These are phyloP conservation scores for Calonectria montana DNA, from an alignment of 2,329 filamentous ascomycete species.

Conservation along the genomic window DNA sequence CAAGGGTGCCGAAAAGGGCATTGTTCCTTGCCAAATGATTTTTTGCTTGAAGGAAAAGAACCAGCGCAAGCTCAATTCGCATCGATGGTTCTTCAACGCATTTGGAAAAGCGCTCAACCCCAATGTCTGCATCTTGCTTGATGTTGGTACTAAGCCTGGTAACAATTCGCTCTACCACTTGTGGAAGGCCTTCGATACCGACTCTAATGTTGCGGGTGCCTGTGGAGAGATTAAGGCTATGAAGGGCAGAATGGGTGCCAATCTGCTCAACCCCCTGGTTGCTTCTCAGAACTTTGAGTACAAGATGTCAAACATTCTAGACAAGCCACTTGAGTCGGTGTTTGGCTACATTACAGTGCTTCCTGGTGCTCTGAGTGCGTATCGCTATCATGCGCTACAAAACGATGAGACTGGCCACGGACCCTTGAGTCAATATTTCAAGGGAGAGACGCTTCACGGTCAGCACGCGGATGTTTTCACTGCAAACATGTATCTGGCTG, in stretches of 20 bases:
- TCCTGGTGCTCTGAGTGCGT: slow-evolving; percentile 93
- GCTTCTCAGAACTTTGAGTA: slow-evolving; percentile 99
- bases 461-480: slow-evolving; percentile 98
- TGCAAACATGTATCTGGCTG: slow-evolving; percentile 94
- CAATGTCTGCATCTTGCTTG: slow-evolving; percentile 95
- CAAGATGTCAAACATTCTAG: slow-evolving; percentile 99
- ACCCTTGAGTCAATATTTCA: slow-evolving; percentile 97
- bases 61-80: slow-evolving; percentile 96
- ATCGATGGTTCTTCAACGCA: slow-evolving; percentile 99
- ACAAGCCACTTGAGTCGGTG: slow-evolving; percentile 96
- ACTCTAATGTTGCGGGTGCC: slow-evolving; percentile 96
- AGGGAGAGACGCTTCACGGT: slow-evolving; percentile 96
- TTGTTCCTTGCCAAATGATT: slow-evolving; percentile 97
- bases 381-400: slow-evolving; percentile 94
- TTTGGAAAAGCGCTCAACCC: slow-evolving; percentile 93
- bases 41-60: slow-evolving; percentile 99
- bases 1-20: slow-evolving; percentile 98
- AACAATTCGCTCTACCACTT: slow-evolving; percentile 94
- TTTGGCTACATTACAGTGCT: slow-evolving; percentile 99
- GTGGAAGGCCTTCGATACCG: slow-evolving; percentile 98
- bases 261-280: slow-evolving; percentile 92
- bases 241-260: slow-evolving; percentile 85
- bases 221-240: slow-evolving; percentile 98
- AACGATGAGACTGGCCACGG: slow-evolving; percentile 97
- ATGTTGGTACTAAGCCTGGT: slow-evolving; percentile 94